Evolutionary conservation across 768 basidiomycete genomes (phyloP).

Genomic region (Lenzites betulinus): DNA sequence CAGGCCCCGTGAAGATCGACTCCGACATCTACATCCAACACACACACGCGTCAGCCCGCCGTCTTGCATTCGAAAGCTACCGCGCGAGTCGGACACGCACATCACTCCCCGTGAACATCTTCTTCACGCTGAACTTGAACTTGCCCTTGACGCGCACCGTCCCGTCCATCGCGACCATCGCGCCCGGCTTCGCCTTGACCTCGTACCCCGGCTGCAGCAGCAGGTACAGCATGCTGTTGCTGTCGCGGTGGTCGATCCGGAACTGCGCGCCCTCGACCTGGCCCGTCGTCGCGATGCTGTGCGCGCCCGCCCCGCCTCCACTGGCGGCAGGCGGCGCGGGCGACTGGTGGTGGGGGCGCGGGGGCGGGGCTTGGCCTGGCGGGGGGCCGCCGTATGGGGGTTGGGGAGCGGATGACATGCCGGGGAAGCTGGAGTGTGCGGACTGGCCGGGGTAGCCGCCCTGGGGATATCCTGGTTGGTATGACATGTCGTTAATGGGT

Average conservation of each 20-base stretch:
- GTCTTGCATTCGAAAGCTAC: background rate
- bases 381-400: too few relatives aligned
- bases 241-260: conserved; percentile 36
- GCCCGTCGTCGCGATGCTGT: conserved; percentile 24
- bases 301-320: too few relatives aligned
- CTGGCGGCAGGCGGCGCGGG: too few relatives aligned
- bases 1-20: conserved; percentile 33
- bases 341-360: too few relatives aligned
- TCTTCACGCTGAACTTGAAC: conserved; percentile 32
- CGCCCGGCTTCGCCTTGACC: conserved; percentile 35
- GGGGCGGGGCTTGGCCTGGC: too few relatives aligned
- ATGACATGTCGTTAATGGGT: too few relatives aligned
- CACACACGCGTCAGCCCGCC: too few relatives aligned
- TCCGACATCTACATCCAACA: conserved; percentile 31
- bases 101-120: conserved; percentile 33
- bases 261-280: conserved; percentile 31
- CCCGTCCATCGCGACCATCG: conserved; percentile 38
- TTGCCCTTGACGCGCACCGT: conserved; percentile 35
- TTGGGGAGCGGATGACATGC: too few relatives aligned
- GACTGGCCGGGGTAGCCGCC: too few relatives aligned
- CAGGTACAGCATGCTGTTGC: conserved; percentile 34
- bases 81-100: conserved; percentile 16
- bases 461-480: too few relatives aligned
- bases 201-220: conserved; percentile 31
- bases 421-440: too few relatives aligned